Percentiles rank a stretch among this genome's conserved stretches.
Evolutionary conservation across 495 filamentous ascomycete species (phyloP).

Genomic region (Ramalina peruviana): DNA sequence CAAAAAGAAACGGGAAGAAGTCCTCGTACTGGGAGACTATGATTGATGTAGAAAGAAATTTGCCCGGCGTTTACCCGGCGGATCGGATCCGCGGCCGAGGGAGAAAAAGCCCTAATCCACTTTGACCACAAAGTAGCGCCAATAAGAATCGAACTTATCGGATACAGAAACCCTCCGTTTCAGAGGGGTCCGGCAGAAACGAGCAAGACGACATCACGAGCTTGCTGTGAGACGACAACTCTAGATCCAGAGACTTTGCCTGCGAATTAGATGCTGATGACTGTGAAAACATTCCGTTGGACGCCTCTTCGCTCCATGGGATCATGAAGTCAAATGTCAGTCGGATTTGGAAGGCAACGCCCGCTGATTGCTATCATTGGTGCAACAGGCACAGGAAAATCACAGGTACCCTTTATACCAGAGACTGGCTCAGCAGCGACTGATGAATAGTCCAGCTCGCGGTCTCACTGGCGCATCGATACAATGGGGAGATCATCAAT

Average conservation of each 20-base stretch:
- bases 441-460: slow-evolving; percentile 51
- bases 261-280: not conserved
- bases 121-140: too few species aligned
- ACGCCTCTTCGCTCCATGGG: not conserved
- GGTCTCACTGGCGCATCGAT: slow-evolving; percentile 67
- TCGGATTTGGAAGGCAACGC: not conserved
- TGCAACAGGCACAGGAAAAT: slow-evolving; percentile 93
- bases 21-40: too few species aligned
- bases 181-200: too few species aligned
- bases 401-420: slow-evolving; percentile 49
- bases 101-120: too few species aligned
- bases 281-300: not conserved
- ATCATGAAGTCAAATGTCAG: slow-evolving; percentile 1
- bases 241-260: too few species aligned
- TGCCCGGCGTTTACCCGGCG: not conserved
- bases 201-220: too few species aligned
- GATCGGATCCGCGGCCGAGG: not conserved
- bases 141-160: too few species aligned
- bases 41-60: too few species aligned
- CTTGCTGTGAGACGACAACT: too few species aligned
- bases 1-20: too few species aligned
- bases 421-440: not conserved
- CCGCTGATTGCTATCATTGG: slow-evolving; percentile 78
- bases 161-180: too few species aligned
- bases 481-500: slow-evolving; percentile 94